phyloP scores from a whole-genome alignment of 1,284 basidiomycete species.

The Tilletia indica region DNA sequence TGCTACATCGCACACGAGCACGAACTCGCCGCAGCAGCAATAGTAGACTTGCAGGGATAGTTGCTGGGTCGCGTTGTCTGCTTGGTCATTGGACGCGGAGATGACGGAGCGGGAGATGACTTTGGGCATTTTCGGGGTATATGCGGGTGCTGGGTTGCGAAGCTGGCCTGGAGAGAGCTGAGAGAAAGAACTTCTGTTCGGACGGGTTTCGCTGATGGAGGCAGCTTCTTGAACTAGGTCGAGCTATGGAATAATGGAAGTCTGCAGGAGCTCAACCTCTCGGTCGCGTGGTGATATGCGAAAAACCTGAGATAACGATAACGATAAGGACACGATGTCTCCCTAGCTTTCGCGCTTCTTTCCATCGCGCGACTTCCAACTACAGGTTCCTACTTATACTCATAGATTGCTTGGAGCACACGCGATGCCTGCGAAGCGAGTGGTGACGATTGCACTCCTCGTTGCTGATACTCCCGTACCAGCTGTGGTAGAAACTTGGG shows the following conservation, averaged over 20 bases:
- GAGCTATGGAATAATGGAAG: too few species aligned
- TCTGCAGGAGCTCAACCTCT: too few species aligned
- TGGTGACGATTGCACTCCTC: conserved; percentile 39
- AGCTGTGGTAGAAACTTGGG: conserved; percentile 31
- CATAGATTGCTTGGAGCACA: too few species aligned
- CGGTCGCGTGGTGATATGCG: too few species aligned
- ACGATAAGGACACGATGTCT: too few species aligned
- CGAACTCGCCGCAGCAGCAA: conserved; percentile 53
- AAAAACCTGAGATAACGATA: too few species aligned
- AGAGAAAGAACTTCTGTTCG: too few species aligned
- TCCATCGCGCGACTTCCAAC: too few species aligned
- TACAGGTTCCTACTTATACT: too few species aligned
- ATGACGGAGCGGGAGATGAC: conserved; percentile 16
- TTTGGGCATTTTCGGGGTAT: neutral
- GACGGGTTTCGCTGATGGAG: conserved; percentile 17
- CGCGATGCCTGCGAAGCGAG: conserved; percentile 27
- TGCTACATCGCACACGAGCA: conserved; percentile 39
- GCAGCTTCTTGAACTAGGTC: conserved; percentile 22
- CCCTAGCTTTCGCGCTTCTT: too few species aligned
- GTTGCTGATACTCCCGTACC: conserved; percentile 44
- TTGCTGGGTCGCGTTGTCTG: neutral
- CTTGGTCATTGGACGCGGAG: conserved; percentile 18
- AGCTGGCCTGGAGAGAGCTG: neutral
- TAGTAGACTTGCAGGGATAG: conserved; percentile 35
- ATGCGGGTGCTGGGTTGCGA: neutral